phyloP scores from a whole-genome alignment of 129 eudicot genomes.

The Pulicaria dysenterica region DNA sequence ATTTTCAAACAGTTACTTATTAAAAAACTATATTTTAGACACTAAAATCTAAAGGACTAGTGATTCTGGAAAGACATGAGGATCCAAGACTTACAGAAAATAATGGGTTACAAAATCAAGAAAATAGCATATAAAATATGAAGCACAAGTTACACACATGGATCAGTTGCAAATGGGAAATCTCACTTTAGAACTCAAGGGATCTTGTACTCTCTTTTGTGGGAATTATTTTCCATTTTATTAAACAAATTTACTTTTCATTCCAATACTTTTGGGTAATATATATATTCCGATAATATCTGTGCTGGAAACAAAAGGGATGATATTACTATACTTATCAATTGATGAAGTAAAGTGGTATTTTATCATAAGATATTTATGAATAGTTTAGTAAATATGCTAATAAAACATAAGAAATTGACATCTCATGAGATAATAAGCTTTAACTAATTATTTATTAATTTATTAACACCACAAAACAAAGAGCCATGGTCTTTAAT shows the following conservation, averaged over 20 bases:
- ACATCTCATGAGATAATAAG: too few species aligned
- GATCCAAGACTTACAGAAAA: constrained; percentile 24
- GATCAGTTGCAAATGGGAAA: constrained; percentile 31
- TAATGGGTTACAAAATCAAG: constrained; percentile 31
- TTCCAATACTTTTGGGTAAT: background rate
- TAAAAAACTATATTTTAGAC: constrained; percentile 14
- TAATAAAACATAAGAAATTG: too few species aligned
- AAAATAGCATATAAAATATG: constrained; percentile 34
- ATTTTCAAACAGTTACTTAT: too few species aligned
- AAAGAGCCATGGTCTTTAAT: too few species aligned
- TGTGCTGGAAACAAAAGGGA: too few species aligned
- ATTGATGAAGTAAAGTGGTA: too few species aligned
- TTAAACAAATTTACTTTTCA: background rate
- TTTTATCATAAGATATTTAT: too few species aligned
- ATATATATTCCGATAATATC: background rate
- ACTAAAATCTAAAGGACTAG: constrained; percentile 19
- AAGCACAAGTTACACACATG: constrained; percentile 33
- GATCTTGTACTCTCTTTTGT: constrained; percentile 33
- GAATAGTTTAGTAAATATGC: too few species aligned
- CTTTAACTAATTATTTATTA: too few species aligned
- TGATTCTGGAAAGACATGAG: constrained; percentile 39
- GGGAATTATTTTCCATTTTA: background rate
- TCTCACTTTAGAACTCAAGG: constrained; percentile 42
- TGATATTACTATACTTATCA: too few species aligned
- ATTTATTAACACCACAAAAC: too few species aligned